phyloP scores from a whole-genome alignment of 257 asterid species.

The Misopates orontium region DNA sequence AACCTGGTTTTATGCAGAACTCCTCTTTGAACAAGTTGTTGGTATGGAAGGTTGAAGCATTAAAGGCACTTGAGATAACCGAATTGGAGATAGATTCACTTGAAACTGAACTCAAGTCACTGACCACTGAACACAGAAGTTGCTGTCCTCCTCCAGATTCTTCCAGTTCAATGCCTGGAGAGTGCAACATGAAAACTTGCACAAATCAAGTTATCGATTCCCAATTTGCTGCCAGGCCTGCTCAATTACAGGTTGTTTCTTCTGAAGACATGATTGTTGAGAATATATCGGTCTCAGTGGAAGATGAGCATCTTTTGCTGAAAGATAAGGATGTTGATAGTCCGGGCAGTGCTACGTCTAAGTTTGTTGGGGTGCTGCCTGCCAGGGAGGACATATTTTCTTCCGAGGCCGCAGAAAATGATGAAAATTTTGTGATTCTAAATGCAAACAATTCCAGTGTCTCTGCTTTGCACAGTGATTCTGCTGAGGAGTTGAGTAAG shows the following conservation, averaged over 20 bases:
- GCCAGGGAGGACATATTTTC: conserved; percentile 33
- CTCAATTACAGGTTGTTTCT: conserved; percentile 45
- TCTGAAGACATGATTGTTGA: conserved; percentile 35
- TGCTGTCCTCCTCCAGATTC: conserved; percentile 37
- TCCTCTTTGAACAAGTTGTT: conserved; percentile 68
- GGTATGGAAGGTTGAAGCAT: conserved; percentile 62
- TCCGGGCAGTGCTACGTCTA: conserved; percentile 82
- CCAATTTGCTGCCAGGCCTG: conserved; percentile 38
- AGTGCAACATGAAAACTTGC: conserved; percentile 37
- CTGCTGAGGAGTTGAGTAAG: conserved; percentile 58
- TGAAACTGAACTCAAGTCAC: conserved; percentile 71
- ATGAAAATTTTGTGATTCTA: conserved; percentile 27
- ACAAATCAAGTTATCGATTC: conserved; percentile 48
- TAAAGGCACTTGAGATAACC: conserved; percentile 73
- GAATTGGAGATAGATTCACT: conserved; percentile 85
- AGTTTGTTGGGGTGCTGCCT: conserved; percentile 48
- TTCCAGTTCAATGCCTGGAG: conserved; percentile 44
- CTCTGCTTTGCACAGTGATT: conserved; percentile 36
- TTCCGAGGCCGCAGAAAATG: conserved; percentile 31
- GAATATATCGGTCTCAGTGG: conserved; percentile 34
- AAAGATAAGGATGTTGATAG: conserved; percentile 72
- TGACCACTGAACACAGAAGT: conserved; percentile 39
- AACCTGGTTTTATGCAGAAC: conserved; percentile 52
- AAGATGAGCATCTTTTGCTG: conserved; percentile 27
- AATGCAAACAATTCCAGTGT: conserved; percentile 31